Evolutionary conservation across 768 basidiomycete species (phyloP), one percentile per base, ranked within the genome.

Genomic region (Macrolepiota dolichaula): DNA sequence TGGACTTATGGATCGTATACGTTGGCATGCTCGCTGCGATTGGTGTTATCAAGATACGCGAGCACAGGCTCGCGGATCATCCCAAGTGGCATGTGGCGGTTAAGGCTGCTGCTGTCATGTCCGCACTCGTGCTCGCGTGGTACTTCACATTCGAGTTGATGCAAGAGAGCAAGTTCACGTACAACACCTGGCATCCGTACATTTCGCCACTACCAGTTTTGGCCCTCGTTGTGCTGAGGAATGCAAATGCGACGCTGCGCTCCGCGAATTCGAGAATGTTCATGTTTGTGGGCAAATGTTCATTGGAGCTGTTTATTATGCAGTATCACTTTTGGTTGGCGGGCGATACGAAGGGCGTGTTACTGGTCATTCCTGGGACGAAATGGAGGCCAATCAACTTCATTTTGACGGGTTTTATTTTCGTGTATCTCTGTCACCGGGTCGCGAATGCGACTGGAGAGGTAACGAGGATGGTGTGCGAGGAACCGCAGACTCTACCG

Each of bases 1-100:
- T 96, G 62, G 94, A 97, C 75, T 78, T 94, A 52, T 96, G 88
- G 81, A 90, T 95, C 66, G 91, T 92, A 17, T 96, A 93, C 75
- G 79, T 82, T 38, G 94, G 94, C 49, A 94, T 95, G 91, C 74
- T 95, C 65, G 74, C 85, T 24, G 86, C 94, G 1, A 74, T 94
- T 57, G 82, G 79, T 2, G 82, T 80, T 70, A 85, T 90, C 77
- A 96, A 92, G 74, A 74, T 86, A 62, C 88, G 88, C 27, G 91
- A 94, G 63, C 71, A 81, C 66, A 82, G 84, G 32, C 69, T 93
- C n/a, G 81, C 83, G 15, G 91, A 94, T 55, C 81, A 88, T 67
- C 79, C 80, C 13, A 76, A 77, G 62, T 96, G 92, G 89, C 79
- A 84, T 3, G 65, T 80, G 36, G 73, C 76, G 6, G 75, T 80